These are phyloP conservation scores for Haplosporangium gracile DNA, from an alignment of 192 early-diverging fungal genomes.

Conservation along the genomic window DNA sequence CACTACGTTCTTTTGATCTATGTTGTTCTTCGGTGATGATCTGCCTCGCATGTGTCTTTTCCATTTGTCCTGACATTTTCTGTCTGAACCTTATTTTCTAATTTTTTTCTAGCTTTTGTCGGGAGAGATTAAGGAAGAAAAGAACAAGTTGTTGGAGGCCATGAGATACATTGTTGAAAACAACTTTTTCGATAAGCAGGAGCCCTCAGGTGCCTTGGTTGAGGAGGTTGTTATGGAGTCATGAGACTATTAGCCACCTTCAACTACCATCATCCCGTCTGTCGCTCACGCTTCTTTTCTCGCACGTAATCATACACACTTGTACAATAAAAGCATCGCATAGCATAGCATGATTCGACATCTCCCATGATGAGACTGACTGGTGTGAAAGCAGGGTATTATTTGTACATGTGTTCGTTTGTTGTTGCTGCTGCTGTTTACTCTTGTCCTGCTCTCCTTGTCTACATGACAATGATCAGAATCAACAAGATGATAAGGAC, in stretches of 20 bases:
- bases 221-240: conserved; percentile 16
- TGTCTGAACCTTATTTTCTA: background rate
- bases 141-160: conserved; percentile 71
- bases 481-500: conserved; percentile 69
- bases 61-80: background rate
- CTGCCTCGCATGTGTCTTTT: background rate
- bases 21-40: background rate
- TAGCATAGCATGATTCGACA: background rate
- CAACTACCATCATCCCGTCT: background rate
- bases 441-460: background rate
- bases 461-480: conserved; percentile 63
- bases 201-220: conserved; percentile 25
- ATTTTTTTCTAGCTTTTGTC: conserved; percentile 61
- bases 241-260: background rate
- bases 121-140: conserved; percentile 72
- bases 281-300: background rate
- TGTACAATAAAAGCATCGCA: background rate
- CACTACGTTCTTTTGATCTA: background rate
- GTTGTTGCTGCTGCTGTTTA: background rate
- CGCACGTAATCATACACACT: background rate
- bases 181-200: conserved; percentile 62
- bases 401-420: background rate
- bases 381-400: background rate
- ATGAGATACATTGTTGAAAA: conserved; percentile 71
- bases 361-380: background rate